Conservation (phyloP, 1,139 yeast species). For the Suhomyces terraborum region DNA sequence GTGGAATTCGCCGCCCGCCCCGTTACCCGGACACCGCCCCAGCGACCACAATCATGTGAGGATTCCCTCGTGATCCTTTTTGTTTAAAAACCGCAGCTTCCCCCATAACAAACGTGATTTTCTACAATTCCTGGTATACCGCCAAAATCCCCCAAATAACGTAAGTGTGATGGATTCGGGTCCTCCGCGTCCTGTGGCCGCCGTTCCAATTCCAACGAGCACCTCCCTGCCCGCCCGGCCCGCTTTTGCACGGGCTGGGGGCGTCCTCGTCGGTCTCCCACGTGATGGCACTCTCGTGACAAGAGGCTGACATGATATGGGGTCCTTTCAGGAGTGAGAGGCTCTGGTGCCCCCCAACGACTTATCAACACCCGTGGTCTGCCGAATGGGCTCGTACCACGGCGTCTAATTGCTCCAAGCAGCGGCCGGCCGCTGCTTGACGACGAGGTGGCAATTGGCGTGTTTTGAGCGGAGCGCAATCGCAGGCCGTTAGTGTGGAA, state of each 20-base stretch:
- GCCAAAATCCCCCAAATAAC: not conserved
- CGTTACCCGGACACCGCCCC: constrained; percentile 6
- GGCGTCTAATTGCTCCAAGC: too few relatives aligned
- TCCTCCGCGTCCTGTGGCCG: not conserved
- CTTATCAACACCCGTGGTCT: too few relatives aligned
- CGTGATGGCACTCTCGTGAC: constrained; percentile 4
- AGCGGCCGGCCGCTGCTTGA: too few relatives aligned
- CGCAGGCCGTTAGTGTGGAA: too few relatives aligned
- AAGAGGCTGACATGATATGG: not conserved
- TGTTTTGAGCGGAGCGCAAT: too few relatives aligned
- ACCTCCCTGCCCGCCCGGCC: too few relatives aligned
- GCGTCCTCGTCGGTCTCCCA: not conserved
- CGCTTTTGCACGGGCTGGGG: too few relatives aligned
- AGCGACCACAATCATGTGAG: constrained; percentile 26
- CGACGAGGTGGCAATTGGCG: too few relatives aligned
- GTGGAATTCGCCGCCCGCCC: constrained; percentile 2
- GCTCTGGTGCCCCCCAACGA: too few relatives aligned
- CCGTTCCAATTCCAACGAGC: too few relatives aligned
- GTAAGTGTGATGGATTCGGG: not conserved
- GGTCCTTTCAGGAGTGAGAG: not conserved
- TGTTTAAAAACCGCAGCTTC: constrained; percentile 14
- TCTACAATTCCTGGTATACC: constrained; percentile 8
- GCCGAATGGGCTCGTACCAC: too few relatives aligned
- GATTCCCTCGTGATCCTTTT: constrained; percentile 28
- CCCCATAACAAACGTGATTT: constrained; percentile 18